phyloP scores from a whole-genome alignment of 2,329 filamentous ascomycete species.

The Elsinoe ampelina region DNA sequence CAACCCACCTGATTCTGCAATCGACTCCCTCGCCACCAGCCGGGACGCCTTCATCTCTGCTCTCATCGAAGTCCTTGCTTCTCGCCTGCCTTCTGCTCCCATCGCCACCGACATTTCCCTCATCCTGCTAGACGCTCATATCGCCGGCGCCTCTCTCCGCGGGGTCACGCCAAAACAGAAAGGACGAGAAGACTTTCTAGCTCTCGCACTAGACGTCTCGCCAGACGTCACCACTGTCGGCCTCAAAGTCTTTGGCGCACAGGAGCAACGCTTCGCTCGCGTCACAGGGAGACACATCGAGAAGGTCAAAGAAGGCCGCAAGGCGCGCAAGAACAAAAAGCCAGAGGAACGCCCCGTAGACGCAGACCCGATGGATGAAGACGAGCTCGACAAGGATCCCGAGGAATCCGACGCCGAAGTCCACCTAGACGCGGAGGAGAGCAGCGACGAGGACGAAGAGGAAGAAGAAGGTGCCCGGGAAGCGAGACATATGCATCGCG shows the following conservation, averaged over 20 bases:
- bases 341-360: slow-evolving; percentile 46
- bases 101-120: slow-evolving; percentile 67
- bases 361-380: slow-evolving; percentile 57
- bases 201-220: slow-evolving; percentile 61
- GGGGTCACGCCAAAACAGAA: slow-evolving; percentile 27
- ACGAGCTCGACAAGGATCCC: slow-evolving; percentile 42
- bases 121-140: slow-evolving; percentile 71
- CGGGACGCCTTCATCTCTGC: slow-evolving; percentile 42
- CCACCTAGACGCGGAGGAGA: slow-evolving; percentile 39
- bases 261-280: slow-evolving; percentile 70
- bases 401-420: slow-evolving; percentile 53
- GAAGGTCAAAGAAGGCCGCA: slow-evolving; percentile 36
- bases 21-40: slow-evolving; percentile 47
- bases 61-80: slow-evolving; percentile 21
- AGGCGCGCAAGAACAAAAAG: slow-evolving; percentile 23
- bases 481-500: slow-evolving; percentile 53
- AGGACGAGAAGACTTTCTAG: slow-evolving; percentile 42
- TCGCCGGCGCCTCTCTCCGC: slow-evolving; percentile 62
- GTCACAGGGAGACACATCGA: slow-evolving; percentile 31
- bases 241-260: slow-evolving; percentile 64
- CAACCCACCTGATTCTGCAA: slow-evolving; percentile 45
- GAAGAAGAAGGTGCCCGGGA: slow-evolving; percentile 35
- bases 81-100: slow-evolving; percentile 49
- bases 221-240: slow-evolving; percentile 55
- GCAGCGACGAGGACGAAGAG: slow-evolving; percentile 23